Evolutionary conservation across 1,284 basidiomycete genomes (phyloP), one percentile per base, ranked within the genome.

Genomic region (Cutaneotrichosporon curvatum): DNA sequence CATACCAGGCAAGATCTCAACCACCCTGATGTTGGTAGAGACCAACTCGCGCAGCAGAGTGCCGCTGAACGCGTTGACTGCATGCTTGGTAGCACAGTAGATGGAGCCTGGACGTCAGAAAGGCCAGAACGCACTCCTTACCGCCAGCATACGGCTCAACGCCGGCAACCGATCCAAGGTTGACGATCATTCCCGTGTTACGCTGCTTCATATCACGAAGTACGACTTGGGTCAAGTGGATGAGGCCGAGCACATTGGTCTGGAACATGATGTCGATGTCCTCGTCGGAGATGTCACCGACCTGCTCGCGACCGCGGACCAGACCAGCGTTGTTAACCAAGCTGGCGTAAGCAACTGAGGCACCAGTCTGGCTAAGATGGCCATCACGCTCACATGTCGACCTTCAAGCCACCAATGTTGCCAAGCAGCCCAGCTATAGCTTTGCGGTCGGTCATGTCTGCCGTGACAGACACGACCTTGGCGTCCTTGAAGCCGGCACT

Each of bases 131-230:
- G 12, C 25, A 28, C 25, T 28, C 25, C n/a, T n/a, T n/a, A 28
- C 25, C 92, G 19, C 89, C 90, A 12, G 82, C 81, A 63, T 99
- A 98, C 0, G 94, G 72, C 65, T 98, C 94, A 15, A 83, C 76
- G 34, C 94, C 90, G 36, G 88, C 91, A 49, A 99, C 81, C 12
- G 88, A 92, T 39, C 95, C 92, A 49, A 99, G 76, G 72, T 95
- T 94, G 74, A 99, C 95, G 58, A 99, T 77, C 73, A 96, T 92
- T 0, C 95, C 95, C 0, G 81, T 73, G 58, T 86, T 81, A 61
- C 82, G 84, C 53, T 78, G 79, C 74, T 91, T 97, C 80, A 98
- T 96, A 56, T 89, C 89, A 84, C 54, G 54, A 9, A 70, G 65
- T 16, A 67, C 53, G 41, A 62, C 53, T 52, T 70, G 68, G 20